phyloP scores from a whole-genome alignment of 345 rosid species.

The Syzygium aqueum region DNA sequence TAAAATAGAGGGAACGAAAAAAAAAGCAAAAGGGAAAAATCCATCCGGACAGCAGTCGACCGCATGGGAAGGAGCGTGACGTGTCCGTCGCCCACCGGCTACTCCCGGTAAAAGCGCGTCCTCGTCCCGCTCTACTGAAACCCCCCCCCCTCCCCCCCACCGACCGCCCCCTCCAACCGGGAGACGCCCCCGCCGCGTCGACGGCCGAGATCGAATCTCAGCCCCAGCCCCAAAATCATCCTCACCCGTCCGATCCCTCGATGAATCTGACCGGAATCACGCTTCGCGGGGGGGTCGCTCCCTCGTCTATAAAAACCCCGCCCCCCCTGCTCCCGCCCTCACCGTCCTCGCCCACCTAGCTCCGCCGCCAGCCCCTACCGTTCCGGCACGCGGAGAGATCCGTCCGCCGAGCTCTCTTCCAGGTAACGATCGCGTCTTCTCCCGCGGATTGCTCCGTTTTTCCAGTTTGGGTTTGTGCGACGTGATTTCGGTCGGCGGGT shows the following conservation, averaged over 20 bases:
- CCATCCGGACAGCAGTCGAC: not conserved
- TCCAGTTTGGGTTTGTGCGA: not conserved
- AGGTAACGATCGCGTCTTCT: not conserved
- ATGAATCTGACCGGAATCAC: not conserved
- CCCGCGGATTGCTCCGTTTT: not conserved
- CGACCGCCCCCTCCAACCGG: not conserved
- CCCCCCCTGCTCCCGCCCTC: not conserved
- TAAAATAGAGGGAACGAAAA: not conserved
- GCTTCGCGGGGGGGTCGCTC: not conserved
- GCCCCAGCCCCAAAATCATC: not conserved
- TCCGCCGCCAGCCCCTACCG: not conserved
- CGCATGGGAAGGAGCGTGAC: not conserved
- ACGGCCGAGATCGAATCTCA: not conserved
- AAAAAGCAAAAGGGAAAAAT: not conserved
- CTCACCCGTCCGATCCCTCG: not conserved
- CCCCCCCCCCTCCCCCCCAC: not conserved
- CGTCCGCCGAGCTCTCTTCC: not conserved
- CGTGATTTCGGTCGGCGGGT: not conserved
- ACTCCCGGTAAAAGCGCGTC: constrained; percentile 5
- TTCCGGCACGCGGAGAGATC: not conserved
- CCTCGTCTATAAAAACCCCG: not conserved
- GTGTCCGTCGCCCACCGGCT: not conserved
- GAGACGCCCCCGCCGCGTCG: not conserved
- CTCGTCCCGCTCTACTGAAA: not conserved
- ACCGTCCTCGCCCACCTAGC: not conserved